Evolutionary conservation across 176 grass and related monocot species (phyloP), one percentile per base, ranked within the genome.

Genomic region (Oryza longistaminata): DNA sequence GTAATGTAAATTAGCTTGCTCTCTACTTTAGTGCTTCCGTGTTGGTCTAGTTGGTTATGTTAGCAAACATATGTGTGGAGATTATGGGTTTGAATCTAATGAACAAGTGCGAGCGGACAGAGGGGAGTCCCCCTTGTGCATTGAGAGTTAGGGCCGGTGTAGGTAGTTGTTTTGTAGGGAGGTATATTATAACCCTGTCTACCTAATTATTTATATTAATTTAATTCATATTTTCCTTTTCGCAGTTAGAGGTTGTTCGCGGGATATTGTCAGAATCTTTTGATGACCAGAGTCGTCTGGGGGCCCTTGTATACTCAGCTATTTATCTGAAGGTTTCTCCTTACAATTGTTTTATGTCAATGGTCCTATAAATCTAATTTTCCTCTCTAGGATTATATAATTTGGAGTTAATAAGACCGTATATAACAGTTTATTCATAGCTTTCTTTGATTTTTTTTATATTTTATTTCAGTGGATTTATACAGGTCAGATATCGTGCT

Each of bases 401-500:
- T 46, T 12, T 64, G 25, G 16, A 77, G 26, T 26, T 29, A 86
- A 64, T 5, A 2, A 76, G 13, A 46, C 8, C 58, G 9, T 17
- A 39, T 17, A 39, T 29, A 81, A 84, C 79, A 62, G 11, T 21
- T 64, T 83, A 11, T 71, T 55, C 4, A 1, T 60, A 86, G 43
- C 24, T 72, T 53, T 4, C 42, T 74, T 17, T 52, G 19, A 70
- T 66, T 45, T 31, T 31, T 37, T 46, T 65, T 85, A 49, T 70
- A 49, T 4, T 87, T 68, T 21, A n/a, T 79, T 58, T 62, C 71
- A 96, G 89, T 98, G 96, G 96, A 98, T 98, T 68, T 95, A 98
- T 79, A 95, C 89, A 21, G 96, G 96, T 64, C 93, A 98, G 74
- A 92, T 98, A 85, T 81, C 87, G 6, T 98, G 96, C 89, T 93